phyloP scores from a whole-genome alignment of 163 green algal genomes.

The Scenedesmus sp. region DNA sequence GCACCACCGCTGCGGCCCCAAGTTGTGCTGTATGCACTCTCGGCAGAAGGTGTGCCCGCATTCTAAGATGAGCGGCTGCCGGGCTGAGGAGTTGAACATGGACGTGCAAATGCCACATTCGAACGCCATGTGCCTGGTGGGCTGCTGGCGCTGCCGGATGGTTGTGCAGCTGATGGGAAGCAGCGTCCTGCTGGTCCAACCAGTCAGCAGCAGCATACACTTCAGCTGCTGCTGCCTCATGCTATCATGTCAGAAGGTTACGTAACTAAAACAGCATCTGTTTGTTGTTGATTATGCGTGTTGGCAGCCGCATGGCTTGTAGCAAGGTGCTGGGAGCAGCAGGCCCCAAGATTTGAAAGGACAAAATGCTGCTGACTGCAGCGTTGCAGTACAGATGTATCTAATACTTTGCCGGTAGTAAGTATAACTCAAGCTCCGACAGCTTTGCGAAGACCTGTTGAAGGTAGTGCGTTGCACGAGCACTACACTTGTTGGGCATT shows the following conservation, averaged over 20 bases:
- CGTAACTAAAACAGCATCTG: background rate
- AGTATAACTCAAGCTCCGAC: background rate
- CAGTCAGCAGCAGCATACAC: constrained; percentile 26
- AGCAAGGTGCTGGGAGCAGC: background rate
- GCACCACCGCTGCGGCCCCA: constrained; percentile 44
- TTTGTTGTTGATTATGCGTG: background rate
- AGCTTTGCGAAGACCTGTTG: background rate
- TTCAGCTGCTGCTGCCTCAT: constrained; percentile 16
- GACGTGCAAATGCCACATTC: constrained; percentile 56
- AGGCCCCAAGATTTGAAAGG: background rate
- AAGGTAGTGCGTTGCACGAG: background rate
- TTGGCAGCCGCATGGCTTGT: background rate
- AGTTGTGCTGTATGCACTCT: constrained; percentile 41
- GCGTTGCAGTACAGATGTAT: background rate
- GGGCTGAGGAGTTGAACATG: constrained; percentile 33
- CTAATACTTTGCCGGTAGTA: background rate
- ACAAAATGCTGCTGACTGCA: background rate
- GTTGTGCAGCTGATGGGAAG: background rate
- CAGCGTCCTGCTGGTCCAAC: constrained; percentile 6
- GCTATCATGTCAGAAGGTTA: background rate
- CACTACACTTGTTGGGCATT: background rate
- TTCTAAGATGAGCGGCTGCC: constrained; percentile 46
- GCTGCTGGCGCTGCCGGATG: background rate
- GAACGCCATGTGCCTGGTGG: constrained; percentile 41
- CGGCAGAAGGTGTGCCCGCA: constrained; percentile 54